Evolutionary conservation across 2,329 filamentous ascomycete species (phyloP).

Genomic region (Penicillium sp.): DNA sequence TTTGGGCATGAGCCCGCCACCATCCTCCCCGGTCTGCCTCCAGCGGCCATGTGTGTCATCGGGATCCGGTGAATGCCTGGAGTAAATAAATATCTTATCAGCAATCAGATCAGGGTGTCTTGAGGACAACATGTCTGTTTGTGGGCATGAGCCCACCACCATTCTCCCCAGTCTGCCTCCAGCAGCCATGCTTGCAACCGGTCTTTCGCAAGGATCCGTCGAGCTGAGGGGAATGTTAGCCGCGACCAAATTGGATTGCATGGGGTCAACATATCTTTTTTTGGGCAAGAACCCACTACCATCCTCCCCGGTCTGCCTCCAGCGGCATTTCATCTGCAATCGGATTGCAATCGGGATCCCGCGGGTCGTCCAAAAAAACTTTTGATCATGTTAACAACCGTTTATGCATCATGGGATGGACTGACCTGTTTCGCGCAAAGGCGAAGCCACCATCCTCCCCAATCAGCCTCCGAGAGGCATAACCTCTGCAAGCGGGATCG

Average conservation of each 20-base stretch:
- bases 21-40: conserved; percentile 1
- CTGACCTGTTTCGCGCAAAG: not conserved
- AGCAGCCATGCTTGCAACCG: not conserved
- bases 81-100: too few relatives aligned
- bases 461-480: too few relatives aligned
- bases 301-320: not conserved
- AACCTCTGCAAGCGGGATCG: not conserved
- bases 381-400: not conserved
- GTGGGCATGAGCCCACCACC: conserved; percentile 1
- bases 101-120: too few relatives aligned
- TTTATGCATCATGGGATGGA: not conserved
- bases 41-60: not conserved
- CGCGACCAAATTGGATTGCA: too few relatives aligned
- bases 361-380: not conserved
- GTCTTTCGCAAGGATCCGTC: too few relatives aligned
- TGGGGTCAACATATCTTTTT: not conserved
- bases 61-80: too few relatives aligned
- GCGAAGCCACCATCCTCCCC: not conserved
- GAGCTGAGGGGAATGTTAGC: too few relatives aligned
- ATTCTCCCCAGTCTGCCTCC: conserved; percentile 1
- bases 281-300: not conserved
- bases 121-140: not conserved
- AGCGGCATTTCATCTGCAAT: not conserved
- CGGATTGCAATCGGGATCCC: not conserved
- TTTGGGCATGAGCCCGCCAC: not conserved